Conservation (phyloP, 176 grass and related monocot species). For the Thinopyrum elongatum region DNA sequence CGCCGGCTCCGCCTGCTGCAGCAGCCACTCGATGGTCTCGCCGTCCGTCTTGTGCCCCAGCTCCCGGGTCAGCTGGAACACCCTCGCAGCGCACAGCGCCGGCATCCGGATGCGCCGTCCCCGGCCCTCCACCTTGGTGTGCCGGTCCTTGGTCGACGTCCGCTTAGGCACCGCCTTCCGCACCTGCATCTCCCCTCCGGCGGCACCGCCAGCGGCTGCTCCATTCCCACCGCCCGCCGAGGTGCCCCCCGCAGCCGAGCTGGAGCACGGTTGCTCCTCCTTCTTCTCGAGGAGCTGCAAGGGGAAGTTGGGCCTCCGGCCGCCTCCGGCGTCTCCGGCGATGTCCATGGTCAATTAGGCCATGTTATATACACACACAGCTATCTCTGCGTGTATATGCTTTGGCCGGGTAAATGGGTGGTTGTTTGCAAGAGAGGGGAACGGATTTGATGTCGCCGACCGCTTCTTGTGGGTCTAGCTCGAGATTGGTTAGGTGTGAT, state of each 20-base stretch:
- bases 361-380: slow-evolving; percentile 40
- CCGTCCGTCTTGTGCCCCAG: slow-evolving; percentile 97
- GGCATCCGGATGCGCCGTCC: slow-evolving; percentile 96
- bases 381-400: slow-evolving; percentile 13
- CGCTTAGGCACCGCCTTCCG: slow-evolving; percentile 69
- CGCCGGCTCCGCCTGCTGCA: slow-evolving; percentile 94
- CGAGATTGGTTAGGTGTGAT: slow-evolving; percentile 51
- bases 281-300: slow-evolving; percentile 93
- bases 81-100: slow-evolving; percentile 83
- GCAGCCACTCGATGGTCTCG: slow-evolving; percentile 98
- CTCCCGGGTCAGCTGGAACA: slow-evolving; percentile 95
- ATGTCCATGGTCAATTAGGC: slow-evolving; percentile 56
- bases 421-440: slow-evolving; percentile 43
- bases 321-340: slow-evolving; percentile 55
- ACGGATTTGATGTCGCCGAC: slow-evolving; percentile 45
- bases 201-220: slow-evolving; percentile 8
- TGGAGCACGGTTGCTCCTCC: slow-evolving; percentile 76
- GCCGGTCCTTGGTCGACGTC: slow-evolving; percentile 86
- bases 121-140: slow-evolving; percentile 92
- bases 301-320: slow-evolving; percentile 79
- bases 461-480: slow-evolving; percentile 43
- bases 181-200: slow-evolving; percentile 36
- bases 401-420: slow-evolving; percentile 35
- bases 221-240: slow-evolving; percentile 44
- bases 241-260: slow-evolving; percentile 42